Percentiles rank a stretch among this genome's conserved stretches.
Conservation (phyloP, 345 rosid species). For the Gossypium thurberi region DNA sequence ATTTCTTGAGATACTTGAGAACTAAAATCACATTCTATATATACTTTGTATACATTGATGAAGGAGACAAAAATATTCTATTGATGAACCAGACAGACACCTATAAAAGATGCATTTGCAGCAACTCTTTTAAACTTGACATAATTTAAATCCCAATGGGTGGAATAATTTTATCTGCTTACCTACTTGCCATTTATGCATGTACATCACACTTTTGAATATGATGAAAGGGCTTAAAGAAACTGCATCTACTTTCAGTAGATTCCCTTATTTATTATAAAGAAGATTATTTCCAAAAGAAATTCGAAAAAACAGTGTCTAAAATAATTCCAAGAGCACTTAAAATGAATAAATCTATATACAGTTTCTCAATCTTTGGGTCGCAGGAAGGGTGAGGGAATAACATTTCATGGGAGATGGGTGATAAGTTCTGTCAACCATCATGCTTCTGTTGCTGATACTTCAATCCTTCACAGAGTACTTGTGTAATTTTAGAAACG, state of each 20-base stretch:
- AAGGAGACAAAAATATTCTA: background rate
- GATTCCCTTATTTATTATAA: background rate
- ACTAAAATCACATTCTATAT: too few relatives aligned
- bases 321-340: too few relatives aligned
- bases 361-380: too few relatives aligned
- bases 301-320: background rate
- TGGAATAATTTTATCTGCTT: background rate
- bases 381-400: too few relatives aligned
- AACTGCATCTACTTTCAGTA: background rate
- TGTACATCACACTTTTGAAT: background rate
- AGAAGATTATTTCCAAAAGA: background rate
- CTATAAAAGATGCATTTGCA: background rate
- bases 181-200: background rate
- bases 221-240: background rate
- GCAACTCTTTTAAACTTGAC: background rate
- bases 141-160: background rate
- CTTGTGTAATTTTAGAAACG: too few relatives aligned
- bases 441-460: too few relatives aligned
- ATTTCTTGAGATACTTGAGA: too few relatives aligned
- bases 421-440: too few relatives aligned
- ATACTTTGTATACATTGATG: too few relatives aligned
- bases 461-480: too few relatives aligned
- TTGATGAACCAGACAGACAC: background rate
- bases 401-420: too few relatives aligned
- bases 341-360: too few relatives aligned